Base-by-base conservation (phyloP, 2,329 filamentous ascomycete genomes). In the Colletotrichum sansevieriae region DNA sequence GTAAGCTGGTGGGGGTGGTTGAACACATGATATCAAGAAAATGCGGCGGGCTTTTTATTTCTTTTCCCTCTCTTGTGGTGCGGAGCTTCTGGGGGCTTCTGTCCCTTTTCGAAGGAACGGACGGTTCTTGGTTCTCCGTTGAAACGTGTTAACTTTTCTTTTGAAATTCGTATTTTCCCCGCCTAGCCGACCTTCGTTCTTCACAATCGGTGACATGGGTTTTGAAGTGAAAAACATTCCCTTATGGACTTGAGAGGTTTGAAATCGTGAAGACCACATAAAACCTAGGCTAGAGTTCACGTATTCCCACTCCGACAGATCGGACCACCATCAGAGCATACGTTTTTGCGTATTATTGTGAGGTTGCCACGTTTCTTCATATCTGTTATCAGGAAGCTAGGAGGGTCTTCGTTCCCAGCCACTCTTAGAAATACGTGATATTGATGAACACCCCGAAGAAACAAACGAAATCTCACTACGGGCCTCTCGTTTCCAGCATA, bases 81-180 rank as follows among this genome's bases (percentile, higher is more conserved):
- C 20, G 20, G 43, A 39, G 57, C 44, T 61, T 61, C 44, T 49
- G 57, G 57, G 51, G 57, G 57, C 57, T 61, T 61, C 57, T 51
- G 29, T 51, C 35, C 33, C 35, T 61, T 61, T 61, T 35, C 25
- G 39, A 51, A 12, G 22, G 51, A 49, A 61, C 18, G 35, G 29
- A 44, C 57, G 57, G 20, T 51, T 47, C 41, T 35, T 9, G 46
- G 57, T 49, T 47, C 18, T 51, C 18, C 44, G 52, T 61, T 37
- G 44, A 61, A 49, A 49, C 43, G 43, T 60, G 12, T 49, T 1
- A 51, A 10, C 44, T 51, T 60, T 41, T 44, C 51, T 60, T 60
- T 46, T 29, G 15, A 22, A 22, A 61, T 51, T 49, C 18, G 18
- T 37, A 20, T 15, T 49, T 20, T 51, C 35, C 57, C 57, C 57